phyloP scores from a whole-genome alignment of 305 asterid genomes.

The Nicotiana rustica region DNA sequence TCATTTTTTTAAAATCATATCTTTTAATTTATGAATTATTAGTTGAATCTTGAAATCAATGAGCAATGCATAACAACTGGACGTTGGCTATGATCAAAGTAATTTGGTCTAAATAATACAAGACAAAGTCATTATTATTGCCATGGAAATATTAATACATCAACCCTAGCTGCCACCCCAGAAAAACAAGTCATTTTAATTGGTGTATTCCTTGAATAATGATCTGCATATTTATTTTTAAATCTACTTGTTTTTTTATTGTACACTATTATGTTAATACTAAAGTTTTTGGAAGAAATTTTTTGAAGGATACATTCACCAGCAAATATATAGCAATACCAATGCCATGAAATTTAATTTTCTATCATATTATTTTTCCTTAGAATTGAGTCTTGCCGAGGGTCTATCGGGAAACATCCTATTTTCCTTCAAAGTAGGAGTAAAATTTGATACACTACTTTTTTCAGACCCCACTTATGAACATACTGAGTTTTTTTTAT shows the following conservation, averaged over 20 bases:
- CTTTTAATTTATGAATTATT: background rate
- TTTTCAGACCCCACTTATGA: too few species aligned
- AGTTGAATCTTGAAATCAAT: slow-evolving; percentile 33
- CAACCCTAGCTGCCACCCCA: slow-evolving; percentile 43
- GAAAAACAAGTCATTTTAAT: slow-evolving; percentile 4
- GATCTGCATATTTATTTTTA: background rate
- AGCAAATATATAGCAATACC: background rate
- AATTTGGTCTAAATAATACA: slow-evolving; percentile 69
- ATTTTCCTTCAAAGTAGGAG: too few species aligned
- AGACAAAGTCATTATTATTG: slow-evolving; percentile 56
- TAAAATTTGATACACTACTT: too few species aligned
- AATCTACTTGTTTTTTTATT: background rate
- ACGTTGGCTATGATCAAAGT: slow-evolving; percentile 43
- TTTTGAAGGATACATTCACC: background rate
- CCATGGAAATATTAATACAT: slow-evolving; percentile 57
- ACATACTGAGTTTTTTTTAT: too few species aligned
- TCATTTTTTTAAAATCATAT: background rate
- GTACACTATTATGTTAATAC: too few species aligned
- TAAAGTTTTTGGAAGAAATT: background rate
- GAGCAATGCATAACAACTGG: slow-evolving; percentile 22
- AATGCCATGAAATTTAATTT: background rate
- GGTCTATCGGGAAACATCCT: too few species aligned
- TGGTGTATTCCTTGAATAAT: background rate
- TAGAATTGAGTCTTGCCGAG: background rate
- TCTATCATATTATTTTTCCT: background rate